Conservation (phyloP, 2,329 filamentous ascomycete genomes). For the Diaporthe sp. region DNA sequence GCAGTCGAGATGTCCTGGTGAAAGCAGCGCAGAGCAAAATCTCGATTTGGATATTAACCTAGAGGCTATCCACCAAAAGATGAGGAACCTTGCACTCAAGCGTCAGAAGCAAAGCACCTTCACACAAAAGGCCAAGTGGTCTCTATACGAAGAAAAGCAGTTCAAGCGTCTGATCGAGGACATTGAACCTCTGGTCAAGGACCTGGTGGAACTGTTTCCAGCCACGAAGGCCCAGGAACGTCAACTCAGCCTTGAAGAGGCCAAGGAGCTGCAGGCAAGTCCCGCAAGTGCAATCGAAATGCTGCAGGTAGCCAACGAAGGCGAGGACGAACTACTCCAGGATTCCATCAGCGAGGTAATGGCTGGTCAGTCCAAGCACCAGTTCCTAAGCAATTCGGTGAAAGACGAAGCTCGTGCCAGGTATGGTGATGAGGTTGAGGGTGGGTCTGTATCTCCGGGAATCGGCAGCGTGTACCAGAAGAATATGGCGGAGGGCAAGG, state of each 20-base stretch:
- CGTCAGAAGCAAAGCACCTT: background rate
- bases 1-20: background rate
- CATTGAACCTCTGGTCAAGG: background rate
- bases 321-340: background rate
- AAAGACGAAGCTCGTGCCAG: background rate
- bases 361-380: background rate
- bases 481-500: background rate
- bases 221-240: background rate
- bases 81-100: background rate
- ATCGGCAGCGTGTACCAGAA: background rate
- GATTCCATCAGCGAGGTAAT: too few relatives aligned
- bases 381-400: background rate
- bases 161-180: background rate
- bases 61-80: background rate
- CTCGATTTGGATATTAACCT: background rate
- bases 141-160: background rate
- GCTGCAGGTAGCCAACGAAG: background rate
- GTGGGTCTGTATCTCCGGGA: background rate
- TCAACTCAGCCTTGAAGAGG: background rate
- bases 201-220: background rate
- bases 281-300: background rate
- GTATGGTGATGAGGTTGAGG: background rate
- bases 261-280: background rate
- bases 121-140: background rate
- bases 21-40: too few relatives aligned